Base-by-base conservation (phyloP, 805 yeast genomes). In the Schizosaccharomyces octosporus region DNA sequence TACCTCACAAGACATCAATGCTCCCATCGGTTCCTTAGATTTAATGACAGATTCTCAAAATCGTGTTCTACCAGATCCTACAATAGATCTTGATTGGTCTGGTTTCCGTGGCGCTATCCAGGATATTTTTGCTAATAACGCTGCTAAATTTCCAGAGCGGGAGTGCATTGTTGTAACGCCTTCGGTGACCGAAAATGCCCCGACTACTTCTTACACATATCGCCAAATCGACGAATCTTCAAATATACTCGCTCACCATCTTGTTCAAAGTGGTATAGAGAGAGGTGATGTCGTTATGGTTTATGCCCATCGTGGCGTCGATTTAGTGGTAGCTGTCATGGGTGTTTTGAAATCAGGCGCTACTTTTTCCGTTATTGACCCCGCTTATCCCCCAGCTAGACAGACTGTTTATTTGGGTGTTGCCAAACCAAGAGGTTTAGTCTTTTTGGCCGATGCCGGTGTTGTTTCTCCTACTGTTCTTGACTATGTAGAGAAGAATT, bases 291-390 rank as follows among this genome's bases (percentile, higher is more conserved):
- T 93, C 19, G 97, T 93, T 19, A 89, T 89, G 95, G 89, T 94
- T 66, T 93, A 93, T 70, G 96, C 98, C 31, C 87, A 90, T 69
- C 82, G 99, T 72, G 96, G 97, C 67, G 98, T 93, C 6, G 99
- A 93, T 70, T 76, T 93, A 64, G 87, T 93, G 81, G 87, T 94
- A 55, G 94, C 97, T 5, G 97, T 93, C 19, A 83, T 93, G 85
- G 99, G 97, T 72, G 95, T 88, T 24, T 79, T 93, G 70, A 93
- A 93, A 74, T 97, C 98, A 0, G 99, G 99, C 67, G 97, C 95
- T 19, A 90, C 98, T 0, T 93, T 93, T 71, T 89, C 97, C 9
- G 99, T 93, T 27, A 94, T 93, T 65, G 99, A 93, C 70, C 98
- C 98, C 6, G 97, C 97, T 4, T 93, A 93, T 72, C 99, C 99